Evolutionary conservation across 345 rosid genomes (phyloP).

Genomic region (Arabidopsis suecica): DNA sequence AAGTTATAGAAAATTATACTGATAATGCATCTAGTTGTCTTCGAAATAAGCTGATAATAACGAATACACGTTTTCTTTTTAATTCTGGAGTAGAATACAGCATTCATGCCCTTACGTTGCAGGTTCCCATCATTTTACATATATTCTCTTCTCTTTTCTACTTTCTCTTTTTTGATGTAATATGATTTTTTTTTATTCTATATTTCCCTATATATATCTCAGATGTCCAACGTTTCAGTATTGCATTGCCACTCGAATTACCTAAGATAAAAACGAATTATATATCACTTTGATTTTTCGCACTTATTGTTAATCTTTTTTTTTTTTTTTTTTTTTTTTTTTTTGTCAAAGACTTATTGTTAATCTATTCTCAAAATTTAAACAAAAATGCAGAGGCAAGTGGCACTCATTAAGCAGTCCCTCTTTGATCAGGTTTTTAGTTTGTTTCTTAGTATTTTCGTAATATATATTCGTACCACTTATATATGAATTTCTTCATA

Average conservation of each 20-base stretch:
- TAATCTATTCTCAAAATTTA: neutral
- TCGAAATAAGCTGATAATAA: slow-evolving; percentile 28
- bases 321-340: no score
- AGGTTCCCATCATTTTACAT: slow-evolving; percentile 47
- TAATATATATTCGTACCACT: neutral
- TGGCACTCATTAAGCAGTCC: slow-evolving; percentile 55
- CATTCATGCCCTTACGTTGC: slow-evolving; percentile 42
- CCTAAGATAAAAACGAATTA: neutral
- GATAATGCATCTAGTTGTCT: slow-evolving; percentile 28
- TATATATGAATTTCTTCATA: neutral
- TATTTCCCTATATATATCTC: slow-evolving; percentile 41
- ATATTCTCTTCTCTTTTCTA: slow-evolving; percentile 22
- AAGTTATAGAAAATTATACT: neutral
- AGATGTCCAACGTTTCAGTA: slow-evolving; percentile 37
- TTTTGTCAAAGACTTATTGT: no score
- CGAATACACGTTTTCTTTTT: slow-evolving; percentile 26
- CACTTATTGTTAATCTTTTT: neutral
- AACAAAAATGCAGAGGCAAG: slow-evolving; percentile 49
- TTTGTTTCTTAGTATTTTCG: neutral
- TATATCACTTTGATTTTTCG: neutral
- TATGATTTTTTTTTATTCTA: slow-evolving; percentile 26
- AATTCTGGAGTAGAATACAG: neutral
- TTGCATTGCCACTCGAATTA: slow-evolving; percentile 35
- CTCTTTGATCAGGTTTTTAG: slow-evolving; percentile 70
- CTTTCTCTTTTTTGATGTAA: slow-evolving; percentile 34